Evolutionary conservation across 2,329 filamentous ascomycete genomes (phyloP).

Genomic region (Cadophora luteo-olivacea): DNA sequence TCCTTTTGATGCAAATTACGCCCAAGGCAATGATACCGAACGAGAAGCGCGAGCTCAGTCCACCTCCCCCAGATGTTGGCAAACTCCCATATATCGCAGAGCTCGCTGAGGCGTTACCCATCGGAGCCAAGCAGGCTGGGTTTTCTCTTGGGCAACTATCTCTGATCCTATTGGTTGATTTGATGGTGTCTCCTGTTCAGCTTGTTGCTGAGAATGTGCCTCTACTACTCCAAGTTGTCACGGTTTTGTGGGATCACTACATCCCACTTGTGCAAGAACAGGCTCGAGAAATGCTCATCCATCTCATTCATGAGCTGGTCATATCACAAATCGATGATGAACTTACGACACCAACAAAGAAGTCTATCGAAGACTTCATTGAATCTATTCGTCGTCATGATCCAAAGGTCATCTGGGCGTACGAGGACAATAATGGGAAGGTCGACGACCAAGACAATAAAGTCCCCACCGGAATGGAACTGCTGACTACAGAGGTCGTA

Average conservation of each 20-base stretch:
- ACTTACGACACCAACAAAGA: constrained; percentile 65
- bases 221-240: constrained; percentile 86
- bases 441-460: constrained; percentile 76
- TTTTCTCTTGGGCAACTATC: constrained; percentile 93
- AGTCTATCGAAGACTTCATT: constrained; percentile 84
- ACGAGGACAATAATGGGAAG: constrained; percentile 89
- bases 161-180: constrained; percentile 89
- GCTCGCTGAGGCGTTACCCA: constrained; percentile 76
- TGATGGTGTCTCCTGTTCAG: constrained; percentile 92
- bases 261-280: constrained; percentile 95
- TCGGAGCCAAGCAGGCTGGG: constrained; percentile 89
- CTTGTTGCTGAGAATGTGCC: constrained; percentile 81
- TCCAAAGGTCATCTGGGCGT: constrained; percentile 86
- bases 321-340: constrained; percentile 79
- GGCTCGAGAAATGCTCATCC: constrained; percentile 95
- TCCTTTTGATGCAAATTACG: constrained; percentile 86
- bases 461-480: constrained; percentile 87
- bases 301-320: constrained; percentile 94
- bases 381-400: constrained; percentile 88
- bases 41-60: constrained; percentile 74
- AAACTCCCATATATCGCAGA: constrained; percentile 90
- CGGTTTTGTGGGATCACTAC: constrained; percentile 97
- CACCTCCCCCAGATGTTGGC: constrained; percentile 74
- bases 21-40: constrained; percentile 97
- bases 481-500: constrained; percentile 81